Conservation (phyloP, 352 stramenopile genomes). For the Pythium rhizo-oryzae region DNA sequence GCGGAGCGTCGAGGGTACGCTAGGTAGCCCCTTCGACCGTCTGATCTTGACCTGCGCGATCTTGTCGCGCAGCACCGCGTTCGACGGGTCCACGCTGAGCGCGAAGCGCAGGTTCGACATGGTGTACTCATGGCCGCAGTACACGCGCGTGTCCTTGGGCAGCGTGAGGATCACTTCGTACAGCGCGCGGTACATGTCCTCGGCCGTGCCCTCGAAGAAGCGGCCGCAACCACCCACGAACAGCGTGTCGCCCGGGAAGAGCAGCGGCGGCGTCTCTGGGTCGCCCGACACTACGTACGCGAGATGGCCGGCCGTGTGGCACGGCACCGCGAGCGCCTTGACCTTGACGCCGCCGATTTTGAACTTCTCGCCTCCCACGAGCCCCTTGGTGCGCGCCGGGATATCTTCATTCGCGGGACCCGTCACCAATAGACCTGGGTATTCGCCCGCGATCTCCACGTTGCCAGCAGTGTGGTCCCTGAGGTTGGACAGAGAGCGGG, state of each 20-base stretch:
- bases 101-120: conserved; percentile 94
- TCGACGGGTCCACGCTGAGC: conserved; percentile 92
- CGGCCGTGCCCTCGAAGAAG: conserved; percentile 90
- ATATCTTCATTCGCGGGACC: conserved; percentile 80
- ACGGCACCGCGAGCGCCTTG: conserved; percentile 76
- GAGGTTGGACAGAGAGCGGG: not conserved
- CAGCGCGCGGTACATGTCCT: conserved; percentile 89
- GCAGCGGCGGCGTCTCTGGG: conserved; percentile 61
- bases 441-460: conserved; percentile 57
- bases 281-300: conserved; percentile 87
- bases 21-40: conserved; percentile 87
- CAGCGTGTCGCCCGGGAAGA: conserved; percentile 90
- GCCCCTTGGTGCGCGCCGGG: conserved; percentile 58
- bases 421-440: conserved; percentile 66
- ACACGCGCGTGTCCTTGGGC: conserved; percentile 86
- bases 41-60: conserved; percentile 79
- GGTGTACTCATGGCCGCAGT: conserved; percentile 94
- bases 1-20: conserved; percentile 88
- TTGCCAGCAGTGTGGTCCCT: conserved; percentile 88
- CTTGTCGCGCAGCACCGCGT: conserved; percentile 86
- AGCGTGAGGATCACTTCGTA: conserved; percentile 88
- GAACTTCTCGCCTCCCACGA: conserved; percentile 85
- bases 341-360: conserved; percentile 74
- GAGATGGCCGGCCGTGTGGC: conserved; percentile 84
- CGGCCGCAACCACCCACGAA: conserved; percentile 83